Evolutionary conservation across 2,329 filamentous ascomycete species (phyloP), one percentile per base, ranked within the genome.

Genomic region (Zelopaecilomyces penicillatus): DNA sequence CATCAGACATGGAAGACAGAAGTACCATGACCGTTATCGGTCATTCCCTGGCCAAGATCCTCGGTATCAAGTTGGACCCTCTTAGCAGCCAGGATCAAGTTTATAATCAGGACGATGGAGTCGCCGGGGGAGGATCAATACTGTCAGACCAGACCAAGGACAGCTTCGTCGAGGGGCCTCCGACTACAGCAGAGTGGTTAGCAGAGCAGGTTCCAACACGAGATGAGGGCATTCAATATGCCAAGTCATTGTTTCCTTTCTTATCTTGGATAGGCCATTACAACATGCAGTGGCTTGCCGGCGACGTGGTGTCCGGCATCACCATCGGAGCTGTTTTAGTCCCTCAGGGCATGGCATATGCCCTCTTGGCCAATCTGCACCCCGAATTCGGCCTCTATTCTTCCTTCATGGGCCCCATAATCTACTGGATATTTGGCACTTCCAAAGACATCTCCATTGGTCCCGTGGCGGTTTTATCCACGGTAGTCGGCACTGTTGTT

Each of bases 371-470:
- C 37, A 76, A 83, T 49, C 74, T 97, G n/a, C 74, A 79, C 1
- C 78, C 84, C 5, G 75, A 97, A 60, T 97, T 83, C 58, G 91
- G 91, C 42, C 76, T 97, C 1, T 69, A 69, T 48, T 93, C 91
- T 0, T 96, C 91, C 0, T 97, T 98, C 61, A 93, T 96, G 76
- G 93, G 91, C 41, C 90, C 95, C 11, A 64, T 95, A 50, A 75
- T 95, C 49, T 98, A 98, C 67, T 97, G 91, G 91, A 85, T 96
- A 60, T 97, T 97, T 59, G 93, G 90, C 31, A 98, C 93, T 0
- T 96, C 91, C 10, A 98, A 97, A 62, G 91, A 98, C 64, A 97
- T 98, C 59, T 96, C 91, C 7, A 97, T 97, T 45, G 91, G 91
- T 11, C 91, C 91, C 30, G 93, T 97, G 40, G 93, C 93, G 33